These are phyloP conservation scores for Pyracantha coccinea DNA, from an alignment of 331 rosid species.

Conservation along the genomic window DNA sequence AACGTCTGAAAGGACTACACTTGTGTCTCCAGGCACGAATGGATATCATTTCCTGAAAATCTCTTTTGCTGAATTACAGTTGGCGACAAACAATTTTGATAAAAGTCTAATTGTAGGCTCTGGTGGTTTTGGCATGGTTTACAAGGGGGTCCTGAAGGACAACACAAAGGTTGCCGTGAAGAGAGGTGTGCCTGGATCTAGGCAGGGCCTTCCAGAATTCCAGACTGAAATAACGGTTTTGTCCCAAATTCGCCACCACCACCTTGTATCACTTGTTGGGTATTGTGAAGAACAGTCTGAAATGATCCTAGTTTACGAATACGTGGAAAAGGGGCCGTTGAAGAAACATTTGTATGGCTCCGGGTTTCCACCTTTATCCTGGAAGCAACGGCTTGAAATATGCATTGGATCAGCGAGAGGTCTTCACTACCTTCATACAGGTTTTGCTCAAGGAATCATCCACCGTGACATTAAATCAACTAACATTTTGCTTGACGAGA, in stretches of 20 bases:
- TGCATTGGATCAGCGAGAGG: conserved; percentile 98
- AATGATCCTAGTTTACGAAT: conserved; percentile 94
- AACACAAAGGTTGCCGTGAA: conserved; percentile 85
- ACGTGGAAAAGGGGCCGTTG: conserved; percentile 82
- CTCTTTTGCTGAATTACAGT: conserved; percentile 67
- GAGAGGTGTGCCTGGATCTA: conserved; percentile 93
- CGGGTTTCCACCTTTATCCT: conserved; percentile 41
- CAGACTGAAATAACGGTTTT: conserved; percentile 78
- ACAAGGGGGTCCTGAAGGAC: conserved; percentile 66
- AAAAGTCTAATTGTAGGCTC: conserved; percentile 66
- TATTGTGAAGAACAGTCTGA: conserved; percentile 93
- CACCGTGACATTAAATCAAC: conserved; percentile 98
- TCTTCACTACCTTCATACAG: conserved; percentile 96
- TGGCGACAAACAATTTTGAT: conserved; percentile 79
- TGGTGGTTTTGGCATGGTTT: conserved; percentile 96
- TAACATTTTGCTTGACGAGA: conserved; percentile 81
- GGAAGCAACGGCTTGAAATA: conserved; percentile 94
- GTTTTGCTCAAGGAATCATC: conserved; percentile 91
- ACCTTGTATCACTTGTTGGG: conserved; percentile 91
- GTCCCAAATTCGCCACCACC: conserved; percentile 87
- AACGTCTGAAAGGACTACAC: conserved; percentile 59
- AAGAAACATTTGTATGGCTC: conserved; percentile 78
- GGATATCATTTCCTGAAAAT: conserved; percentile 72
- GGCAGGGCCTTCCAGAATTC: conserved; percentile 99
- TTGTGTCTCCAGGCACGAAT: conserved; percentile 59